These are phyloP conservation scores for Termitomyces sp. DNA, from an alignment of 768 basidiomycete genomes.

Conservation along the genomic window DNA sequence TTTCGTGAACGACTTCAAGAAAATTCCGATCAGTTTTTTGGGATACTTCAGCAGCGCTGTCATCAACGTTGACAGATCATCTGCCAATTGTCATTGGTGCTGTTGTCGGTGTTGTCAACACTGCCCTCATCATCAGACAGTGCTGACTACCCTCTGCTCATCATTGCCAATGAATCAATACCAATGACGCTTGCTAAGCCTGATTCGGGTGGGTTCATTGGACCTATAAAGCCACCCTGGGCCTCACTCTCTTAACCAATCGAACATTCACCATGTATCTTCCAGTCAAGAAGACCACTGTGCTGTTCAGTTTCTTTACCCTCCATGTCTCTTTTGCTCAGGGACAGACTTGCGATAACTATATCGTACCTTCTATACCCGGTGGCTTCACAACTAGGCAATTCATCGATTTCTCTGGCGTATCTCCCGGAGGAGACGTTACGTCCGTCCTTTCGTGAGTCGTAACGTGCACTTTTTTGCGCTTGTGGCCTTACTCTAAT, in stretches of 20 bases:
- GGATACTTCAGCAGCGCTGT: too few relatives aligned
- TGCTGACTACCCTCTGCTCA: too few relatives aligned
- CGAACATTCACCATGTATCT: background rate
- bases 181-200: too few relatives aligned
- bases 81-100: too few relatives aligned
- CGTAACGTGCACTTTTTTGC: background rate
- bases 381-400: conserved; percentile 23
- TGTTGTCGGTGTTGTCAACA: too few relatives aligned
- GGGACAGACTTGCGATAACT: conserved; percentile 21
- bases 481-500: background rate
- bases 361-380: conserved; percentile 20
- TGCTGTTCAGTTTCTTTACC: background rate
- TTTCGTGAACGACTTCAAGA: too few relatives aligned
- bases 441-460: conserved; percentile 20
- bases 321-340: background rate
- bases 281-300: too few relatives aligned
- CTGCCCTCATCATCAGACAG: too few relatives aligned
- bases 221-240: background rate
- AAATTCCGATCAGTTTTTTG: too few relatives aligned
- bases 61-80: too few relatives aligned
- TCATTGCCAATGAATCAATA: too few relatives aligned
- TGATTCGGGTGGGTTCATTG: too few relatives aligned
- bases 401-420: conserved; percentile 23
- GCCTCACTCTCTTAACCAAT: background rate
- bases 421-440: conserved; percentile 15